Evolutionary conservation across 2,329 filamentous ascomycete species (phyloP), one percentile per base, ranked within the genome.

Genomic region (Cladorrhinum sp.): DNA sequence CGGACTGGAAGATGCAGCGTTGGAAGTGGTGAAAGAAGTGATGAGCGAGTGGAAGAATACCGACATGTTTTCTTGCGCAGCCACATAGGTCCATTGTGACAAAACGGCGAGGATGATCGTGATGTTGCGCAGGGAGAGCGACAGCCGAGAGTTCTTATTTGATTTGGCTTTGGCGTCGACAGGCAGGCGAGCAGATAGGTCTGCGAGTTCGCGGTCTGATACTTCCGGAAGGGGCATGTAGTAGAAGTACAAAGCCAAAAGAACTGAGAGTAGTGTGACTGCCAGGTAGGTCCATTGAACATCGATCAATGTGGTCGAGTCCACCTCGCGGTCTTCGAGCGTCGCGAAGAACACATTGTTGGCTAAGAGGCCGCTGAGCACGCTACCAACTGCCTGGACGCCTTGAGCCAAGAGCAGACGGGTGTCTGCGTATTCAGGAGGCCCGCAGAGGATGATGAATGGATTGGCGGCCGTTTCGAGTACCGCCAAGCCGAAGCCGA

Each of bases 221-320:
- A 86, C 80, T 65, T 87, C 86, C 0, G 86, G 85, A 2, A 88
- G 75, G 0, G 86, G 86, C 79, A 87, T 85, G 68, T 88, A 89
- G 70, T 84, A 88, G 71, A 89, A 87, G 70, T 88, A 84, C 2
- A 88, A 76, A 0, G 86, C 89, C 2, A 96, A 79, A 2, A 84
- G 77, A 57, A 88, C 89, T 61, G 89, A 90, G 59, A 92, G 87
- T 23, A 89, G 79, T 0, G 90, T 91, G 63, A 94, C 88, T 59
- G 87, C 88, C n/a, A 95, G 82, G 67, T 95, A 95, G 0, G 90
- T 90, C 88, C 89, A 96, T 73, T 95, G 91, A 1, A 94, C 89
- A 63, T 89, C 86, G 64, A 90, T 82, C 2, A 95, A 80, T 1
- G 82, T 83, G 28, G 79, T 73, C 1, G 79, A 70, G n/a, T 65